Evolutionary conservation across 306 rosid species (phyloP).

Genomic region (Vigna nakashimae): DNA sequence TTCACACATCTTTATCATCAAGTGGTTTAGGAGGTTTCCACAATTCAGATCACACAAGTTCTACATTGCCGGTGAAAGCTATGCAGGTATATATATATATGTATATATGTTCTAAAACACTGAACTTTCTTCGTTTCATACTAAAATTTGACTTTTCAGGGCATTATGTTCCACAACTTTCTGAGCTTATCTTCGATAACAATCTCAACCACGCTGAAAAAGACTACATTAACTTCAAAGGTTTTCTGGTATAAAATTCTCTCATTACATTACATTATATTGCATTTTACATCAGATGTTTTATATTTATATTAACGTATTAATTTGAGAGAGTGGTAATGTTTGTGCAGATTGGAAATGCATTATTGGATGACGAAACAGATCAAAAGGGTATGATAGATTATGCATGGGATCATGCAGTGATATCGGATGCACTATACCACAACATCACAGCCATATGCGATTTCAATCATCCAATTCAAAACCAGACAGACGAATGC

Average conservation of each 20-base stretch:
- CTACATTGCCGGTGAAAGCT: conserved; percentile 92
- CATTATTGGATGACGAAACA: conserved; percentile 60
- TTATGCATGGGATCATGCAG: conserved; percentile 68
- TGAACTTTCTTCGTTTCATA: not conserved
- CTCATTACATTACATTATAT: not conserved
- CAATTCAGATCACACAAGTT: conserved; percentile 79
- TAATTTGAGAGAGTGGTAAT: not conserved
- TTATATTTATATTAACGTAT: not conserved
- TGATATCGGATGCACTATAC: conserved; percentile 58
- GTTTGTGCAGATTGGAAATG: conserved; percentile 57
- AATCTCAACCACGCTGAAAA: conserved; percentile 46
- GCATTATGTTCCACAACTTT: conserved; percentile 87
- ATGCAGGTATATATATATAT: conserved; percentile 60
- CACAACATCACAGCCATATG: conserved; percentile 49
- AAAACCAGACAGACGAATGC: conserved; percentile 44
- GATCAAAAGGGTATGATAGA: conserved; percentile 64
- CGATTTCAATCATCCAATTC: conserved; percentile 42
- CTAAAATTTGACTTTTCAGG: conserved; percentile 53
- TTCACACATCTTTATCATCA: conserved; percentile 67
- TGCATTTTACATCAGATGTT: not conserved
- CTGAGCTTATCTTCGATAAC: conserved; percentile 63
- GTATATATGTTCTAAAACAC: not conserved
- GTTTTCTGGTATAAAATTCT: conserved; percentile 60
- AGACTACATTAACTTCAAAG: conserved; percentile 70
- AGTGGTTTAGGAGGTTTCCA: conserved; percentile 82